A percentile compares a stretch with the other conserved stretches of the same genome.
Evolutionary conservation across 768 basidiomycete genomes (phyloP).

Genomic region (Coprinopsis cinerea): DNA sequence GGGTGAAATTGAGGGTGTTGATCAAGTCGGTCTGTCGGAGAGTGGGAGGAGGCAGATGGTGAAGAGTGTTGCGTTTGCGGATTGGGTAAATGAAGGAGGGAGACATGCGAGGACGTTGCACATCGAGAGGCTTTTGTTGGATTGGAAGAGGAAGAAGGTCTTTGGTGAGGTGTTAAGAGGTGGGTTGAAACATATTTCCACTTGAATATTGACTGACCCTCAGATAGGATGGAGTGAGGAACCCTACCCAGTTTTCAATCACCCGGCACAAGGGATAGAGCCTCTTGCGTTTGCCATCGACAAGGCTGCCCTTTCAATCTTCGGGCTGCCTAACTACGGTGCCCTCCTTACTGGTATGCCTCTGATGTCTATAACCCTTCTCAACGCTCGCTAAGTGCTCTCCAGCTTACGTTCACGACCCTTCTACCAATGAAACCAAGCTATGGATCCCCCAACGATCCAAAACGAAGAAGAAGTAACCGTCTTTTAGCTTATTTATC

Average conservation of each 20-base stretch:
- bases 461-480: slow-evolving; percentile 32
- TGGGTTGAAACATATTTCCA: too few relatives aligned
- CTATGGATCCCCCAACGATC: slow-evolving; percentile 40
- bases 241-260: slow-evolving; percentile 27
- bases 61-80: slow-evolving; percentile 23
- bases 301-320: slow-evolving; percentile 38
- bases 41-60: slow-evolving; percentile 4
- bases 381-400: background rate
- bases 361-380: background rate
- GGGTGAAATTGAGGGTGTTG: background rate
- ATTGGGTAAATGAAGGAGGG: slow-evolving; percentile 31
- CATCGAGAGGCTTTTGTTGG: slow-evolving; percentile 24
- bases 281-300: slow-evolving; percentile 37
- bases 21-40: slow-evolving; percentile 2
- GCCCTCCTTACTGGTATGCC: slow-evolving; percentile 33
- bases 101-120: slow-evolving; percentile 26
- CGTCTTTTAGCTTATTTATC: background rate
- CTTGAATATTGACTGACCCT: too few relatives aligned
- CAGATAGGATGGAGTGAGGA: slow-evolving; percentile 33
- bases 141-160: slow-evolving; percentile 24
- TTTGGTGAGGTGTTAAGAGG: slow-evolving; percentile 26
- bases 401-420: slow-evolving; percentile 30
- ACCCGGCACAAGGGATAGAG: slow-evolving; percentile 18
- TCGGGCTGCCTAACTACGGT: slow-evolving; percentile 39
- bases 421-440: slow-evolving; percentile 20